Percentiles rank a stretch among this genome's conserved stretches.
These are phyloP conservation scores for Neofusicoccum umdonicola DNA, from an alignment of 2,329 filamentous ascomycete species.

Conservation along the genomic window DNA sequence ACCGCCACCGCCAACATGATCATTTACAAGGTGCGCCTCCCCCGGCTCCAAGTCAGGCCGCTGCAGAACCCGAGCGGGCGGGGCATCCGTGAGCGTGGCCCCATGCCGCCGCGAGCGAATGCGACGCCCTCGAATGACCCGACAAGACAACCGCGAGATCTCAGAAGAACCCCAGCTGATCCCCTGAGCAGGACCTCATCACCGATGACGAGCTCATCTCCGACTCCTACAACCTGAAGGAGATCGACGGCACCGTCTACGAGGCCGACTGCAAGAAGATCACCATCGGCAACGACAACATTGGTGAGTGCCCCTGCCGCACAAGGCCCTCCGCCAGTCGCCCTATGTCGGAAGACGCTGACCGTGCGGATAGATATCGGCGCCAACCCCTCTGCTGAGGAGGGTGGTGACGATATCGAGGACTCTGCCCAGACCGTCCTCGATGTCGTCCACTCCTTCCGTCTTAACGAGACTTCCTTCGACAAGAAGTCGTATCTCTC, in stretches of 20 bases:
- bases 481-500: slow-evolving; percentile 83
- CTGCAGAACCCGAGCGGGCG: slow-evolving; percentile 9
- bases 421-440: slow-evolving; percentile 74
- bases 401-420: slow-evolving; percentile 72
- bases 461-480: slow-evolving; percentile 72
- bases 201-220: slow-evolving; percentile 94
- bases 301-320: slow-evolving; percentile 57
- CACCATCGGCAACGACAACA: slow-evolving; percentile 68
- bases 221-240: slow-evolving; percentile 84
- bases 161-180: neutral
- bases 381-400: slow-evolving; percentile 96
- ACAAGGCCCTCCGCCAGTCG: too few species aligned
- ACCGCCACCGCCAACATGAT: slow-evolving; percentile 49
- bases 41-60: slow-evolving; percentile 29
- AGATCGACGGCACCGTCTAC: slow-evolving; percentile 76
- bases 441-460: slow-evolving; percentile 92
- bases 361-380: slow-evolving; percentile 64
- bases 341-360: slow-evolving; percentile 13
- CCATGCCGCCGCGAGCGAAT: slow-evolving; percentile 11
- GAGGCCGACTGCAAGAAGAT: slow-evolving; percentile 94
- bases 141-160: slow-evolving; percentile 10
- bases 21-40: slow-evolving; percentile 54
- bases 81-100: slow-evolving; percentile 20
- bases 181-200: slow-evolving; percentile 71
- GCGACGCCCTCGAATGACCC: slow-evolving; percentile 9